Conservation (phyloP, 2,329 filamentous ascomycete species). For the Trichoderma breve region DNA sequence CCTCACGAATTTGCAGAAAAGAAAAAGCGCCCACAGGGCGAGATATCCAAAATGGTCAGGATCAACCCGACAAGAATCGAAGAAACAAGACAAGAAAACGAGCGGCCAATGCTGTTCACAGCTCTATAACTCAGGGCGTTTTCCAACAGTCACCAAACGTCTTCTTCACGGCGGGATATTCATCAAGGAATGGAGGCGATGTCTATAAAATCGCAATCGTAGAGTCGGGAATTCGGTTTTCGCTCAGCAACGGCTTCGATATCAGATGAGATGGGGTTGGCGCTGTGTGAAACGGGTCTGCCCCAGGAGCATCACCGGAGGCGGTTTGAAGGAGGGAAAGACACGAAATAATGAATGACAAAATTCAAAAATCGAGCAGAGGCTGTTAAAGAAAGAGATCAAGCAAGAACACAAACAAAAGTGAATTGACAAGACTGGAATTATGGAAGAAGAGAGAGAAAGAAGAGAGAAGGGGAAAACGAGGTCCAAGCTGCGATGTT, state of each 20-base stretch:
- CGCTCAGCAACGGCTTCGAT: background rate
- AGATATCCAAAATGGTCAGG: slow-evolving; percentile 12
- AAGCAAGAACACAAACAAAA: slow-evolving; percentile 19
- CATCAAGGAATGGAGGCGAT: slow-evolving; percentile 12
- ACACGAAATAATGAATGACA: slow-evolving; percentile 20
- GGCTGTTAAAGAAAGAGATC: background rate
- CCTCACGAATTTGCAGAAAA: slow-evolving; percentile 7
- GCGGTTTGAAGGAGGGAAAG: background rate
- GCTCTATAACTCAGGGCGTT: background rate
- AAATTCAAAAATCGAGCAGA: background rate
- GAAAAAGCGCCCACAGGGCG: slow-evolving; percentile 28
- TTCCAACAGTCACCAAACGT: background rate
- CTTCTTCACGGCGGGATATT: background rate
- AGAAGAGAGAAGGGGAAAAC: slow-evolving; percentile 25
- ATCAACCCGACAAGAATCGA: slow-evolving; percentile 22
- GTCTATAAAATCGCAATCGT: background rate
- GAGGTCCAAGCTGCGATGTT: slow-evolving; percentile 19
- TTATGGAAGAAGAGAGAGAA: background rate
- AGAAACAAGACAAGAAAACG: slow-evolving; percentile 23
- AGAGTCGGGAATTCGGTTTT: background rate
- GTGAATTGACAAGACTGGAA: background rate
- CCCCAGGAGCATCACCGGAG: slow-evolving; percentile 1
- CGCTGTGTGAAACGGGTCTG: slow-evolving; percentile 1
- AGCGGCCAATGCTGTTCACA: slow-evolving; percentile 7
- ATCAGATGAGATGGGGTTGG: background rate